Conservation (phyloP, 805 yeast genomes). For the Pichia cabralensis region DNA sequence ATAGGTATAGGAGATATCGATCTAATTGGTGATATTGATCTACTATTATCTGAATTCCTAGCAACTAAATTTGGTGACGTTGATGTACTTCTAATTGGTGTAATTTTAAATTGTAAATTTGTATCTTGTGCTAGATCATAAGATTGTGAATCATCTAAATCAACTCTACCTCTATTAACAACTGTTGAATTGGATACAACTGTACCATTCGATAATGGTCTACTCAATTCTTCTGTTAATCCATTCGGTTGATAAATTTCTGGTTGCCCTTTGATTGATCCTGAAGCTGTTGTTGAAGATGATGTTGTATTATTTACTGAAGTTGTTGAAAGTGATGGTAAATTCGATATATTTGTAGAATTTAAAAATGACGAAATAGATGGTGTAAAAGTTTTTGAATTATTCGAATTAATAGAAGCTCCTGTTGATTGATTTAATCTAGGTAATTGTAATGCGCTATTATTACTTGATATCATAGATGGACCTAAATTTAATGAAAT, state of each 20-base stretch:
- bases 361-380: constrained; percentile 6
- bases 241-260: no score
- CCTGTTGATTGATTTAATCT: constrained; percentile 1
- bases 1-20: constrained; percentile 10
- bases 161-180: not conserved
- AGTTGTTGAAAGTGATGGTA: not conserved
- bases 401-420: no score
- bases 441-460: not conserved
- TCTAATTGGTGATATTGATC: constrained; percentile 16
- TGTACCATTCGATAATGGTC: no score
- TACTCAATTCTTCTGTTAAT: no score
- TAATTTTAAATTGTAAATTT: constrained; percentile 22
- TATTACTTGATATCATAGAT: not conserved
- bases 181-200: not conserved
- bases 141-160: not conserved
- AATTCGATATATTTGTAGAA: not conserved
- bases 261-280: no score
- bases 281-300: no score
- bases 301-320: not conserved
- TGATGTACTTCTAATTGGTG: constrained; percentile 22
- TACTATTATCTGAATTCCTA: constrained; percentile 6
- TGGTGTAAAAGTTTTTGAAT: no score
- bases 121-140: constrained; percentile 13
- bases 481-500: constrained; percentile 5
- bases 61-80: constrained; percentile 12